Base-by-base conservation (phyloP, 2,329 filamentous ascomycete species). In the Ophiostoma triangulosporum region DNA sequence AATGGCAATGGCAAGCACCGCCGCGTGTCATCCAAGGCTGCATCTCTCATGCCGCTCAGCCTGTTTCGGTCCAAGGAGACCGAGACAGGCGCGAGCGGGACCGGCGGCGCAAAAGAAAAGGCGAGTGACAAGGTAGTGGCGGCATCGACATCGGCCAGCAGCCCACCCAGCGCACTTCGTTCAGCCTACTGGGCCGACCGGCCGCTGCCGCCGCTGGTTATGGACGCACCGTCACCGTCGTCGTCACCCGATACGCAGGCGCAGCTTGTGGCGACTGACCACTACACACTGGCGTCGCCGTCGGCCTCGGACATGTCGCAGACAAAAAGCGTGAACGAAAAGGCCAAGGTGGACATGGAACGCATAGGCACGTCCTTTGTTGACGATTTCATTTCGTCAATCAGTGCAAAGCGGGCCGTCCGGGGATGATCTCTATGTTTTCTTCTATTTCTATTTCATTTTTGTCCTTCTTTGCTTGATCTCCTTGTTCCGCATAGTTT, bases 181-280 rank as follows among this genome's bases (percentile, higher is more conserved):
- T 15, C 26, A 7, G 14, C 27, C 46, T 24, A 51, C 26, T 55
- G 46, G 35, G 40, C 51, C 5, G 40, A 54, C 40, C 50, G 49
- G 26, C 57, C 57, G 3, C 49, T 55, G 32, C 53, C 55, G 4
- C 49, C 50, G 15, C 32, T 53, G 4, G 4, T 48, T 17, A 33
- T 22, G 14, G 51, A 56, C 31, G 31, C 20, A 9, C 2, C 29
- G 4, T 56, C 31, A 22, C 52, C 7, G 53, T 58, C 27, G 56
- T 26, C 52, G 57, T n/a, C 63, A 62, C 11, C 64, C 4, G 65
- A 51, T 31, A 56, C 14, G 58, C 61, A 15, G 57, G 26, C 26
- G 1, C 5, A 24, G 2, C 40, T 46, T 0, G 24, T 46, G 24
- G 12, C 40, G 7, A 14, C 15, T 2, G 26, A 46, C 24, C 40